Evolutionary conservation across 192 early-diverging fungal species (phyloP), one percentile per base, ranked within the genome.

Genomic region (Linnemannia exigua): DNA sequence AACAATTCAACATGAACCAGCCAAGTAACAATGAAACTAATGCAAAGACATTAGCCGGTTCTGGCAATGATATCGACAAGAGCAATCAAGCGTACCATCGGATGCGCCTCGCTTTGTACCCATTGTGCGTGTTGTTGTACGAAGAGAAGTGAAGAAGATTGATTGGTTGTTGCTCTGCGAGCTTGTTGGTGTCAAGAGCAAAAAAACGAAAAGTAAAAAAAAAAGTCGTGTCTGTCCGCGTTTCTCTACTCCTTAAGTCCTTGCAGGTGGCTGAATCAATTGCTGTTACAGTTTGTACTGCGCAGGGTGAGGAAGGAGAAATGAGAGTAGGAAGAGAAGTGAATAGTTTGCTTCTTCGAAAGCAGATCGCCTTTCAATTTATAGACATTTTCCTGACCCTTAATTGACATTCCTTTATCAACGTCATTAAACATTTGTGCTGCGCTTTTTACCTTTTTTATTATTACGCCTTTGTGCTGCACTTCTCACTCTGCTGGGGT

Each of bases 91-190:
- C 74, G 50, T 83, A 83, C 81, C 76, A 38, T 77, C 81, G 37
- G 75, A 47, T 69, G 76, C 75, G n/a, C 80, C 80, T 50, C 81
- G 75, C 46, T 83, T 83, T 51, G 51, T 35, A 52, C 76, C 81
- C 81, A 83, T 83, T 63, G 58, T 72, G 61, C 16, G 31, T 76
- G 41, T 46, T 61, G 36, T 66, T 75, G 36, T 69, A 35, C 16
- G n/a, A 28, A 2, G 25, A 25, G 3, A 11, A 35, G 33, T 31
- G 47, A 52, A 6, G 38, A 35, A 16, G 22, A 52, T 28, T 22
- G 72, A 1, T 16, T 72, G 46, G 9, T 35, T 72, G n/a, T n/a
- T 51, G 19, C 25, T 16, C 17, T 50, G 16, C 0, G 5, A 37
- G 20, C 48, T 1, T 36, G 28, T 44, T 44, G 41, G 41, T 44